Percentiles rank a stretch among this genome's conserved stretches.
Evolutionary conservation across 108 stramenopile species (phyloP).

Genomic region (Seminavis robusta): DNA sequence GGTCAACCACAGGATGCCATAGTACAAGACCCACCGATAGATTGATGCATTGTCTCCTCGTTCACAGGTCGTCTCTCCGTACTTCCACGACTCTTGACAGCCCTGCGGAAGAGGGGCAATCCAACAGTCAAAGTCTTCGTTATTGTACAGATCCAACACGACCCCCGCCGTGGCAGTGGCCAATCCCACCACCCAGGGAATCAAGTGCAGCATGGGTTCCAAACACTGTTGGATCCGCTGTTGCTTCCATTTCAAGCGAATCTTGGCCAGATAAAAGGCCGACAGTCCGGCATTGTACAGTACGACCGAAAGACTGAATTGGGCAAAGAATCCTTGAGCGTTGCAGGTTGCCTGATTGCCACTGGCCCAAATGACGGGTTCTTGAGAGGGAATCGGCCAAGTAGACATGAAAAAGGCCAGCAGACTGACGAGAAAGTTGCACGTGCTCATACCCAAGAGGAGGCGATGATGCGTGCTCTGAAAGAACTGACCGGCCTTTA

Average conservation of each 20-base stretch:
- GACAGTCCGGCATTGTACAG: slow-evolving; percentile 42
- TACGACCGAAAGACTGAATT: slow-evolving; percentile 26
- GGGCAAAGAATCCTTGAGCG: slow-evolving; percentile 52
- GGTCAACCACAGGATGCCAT: too few relatives aligned
- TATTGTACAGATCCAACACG: slow-evolving; percentile 35
- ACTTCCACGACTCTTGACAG: slow-evolving; percentile 12
- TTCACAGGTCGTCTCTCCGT: slow-evolving; percentile 17
- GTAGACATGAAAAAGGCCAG: slow-evolving; percentile 32
- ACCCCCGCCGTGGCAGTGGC: slow-evolving; percentile 25
- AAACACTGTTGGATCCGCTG: slow-evolving; percentile 14
- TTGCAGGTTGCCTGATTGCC: slow-evolving; percentile 35
- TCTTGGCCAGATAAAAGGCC: slow-evolving; percentile 40
- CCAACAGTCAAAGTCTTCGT: slow-evolving; percentile 47
- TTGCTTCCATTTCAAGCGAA: slow-evolving; percentile 27
- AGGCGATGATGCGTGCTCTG: slow-evolving; percentile 24
- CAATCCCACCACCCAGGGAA: slow-evolving; percentile 20
- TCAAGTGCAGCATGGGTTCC: slow-evolving; percentile 30
- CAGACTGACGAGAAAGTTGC: slow-evolving; percentile 16
- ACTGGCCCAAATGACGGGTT: slow-evolving; percentile 17
- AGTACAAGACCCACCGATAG: slow-evolving; percentile 35
- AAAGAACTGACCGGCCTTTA: not conserved
- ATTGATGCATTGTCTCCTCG: slow-evolving; percentile 40
- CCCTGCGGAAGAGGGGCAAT: slow-evolving; percentile 30
- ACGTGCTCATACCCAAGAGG: slow-evolving; percentile 19
- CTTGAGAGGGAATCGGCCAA: slow-evolving; percentile 40